phyloP scores from a whole-genome alignment of 1,139 yeast species.

The Zhuliangozyma blackwelliae region DNA sequence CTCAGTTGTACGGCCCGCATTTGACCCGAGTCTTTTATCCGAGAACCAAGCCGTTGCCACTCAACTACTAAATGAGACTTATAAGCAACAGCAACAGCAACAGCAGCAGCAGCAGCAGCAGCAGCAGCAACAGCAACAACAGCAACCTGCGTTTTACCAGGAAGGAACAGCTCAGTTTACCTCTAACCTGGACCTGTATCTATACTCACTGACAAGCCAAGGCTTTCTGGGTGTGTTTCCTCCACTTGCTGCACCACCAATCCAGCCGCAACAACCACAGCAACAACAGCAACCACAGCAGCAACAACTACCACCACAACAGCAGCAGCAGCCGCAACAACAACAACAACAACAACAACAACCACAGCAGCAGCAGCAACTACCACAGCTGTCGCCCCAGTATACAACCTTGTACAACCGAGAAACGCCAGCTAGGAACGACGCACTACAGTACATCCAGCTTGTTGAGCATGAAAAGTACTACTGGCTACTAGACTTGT shows the following conservation, averaged over 20 bases:
- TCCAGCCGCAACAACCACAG: conserved; percentile 1
- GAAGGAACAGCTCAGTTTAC: too few relatives aligned
- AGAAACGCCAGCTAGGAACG: conserved; percentile 1
- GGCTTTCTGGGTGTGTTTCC: too few relatives aligned
- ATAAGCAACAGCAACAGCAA: conserved; percentile 2
- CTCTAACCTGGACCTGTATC: conserved; percentile 1
- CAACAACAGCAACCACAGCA: conserved; percentile 4
- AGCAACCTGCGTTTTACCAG: background rate
- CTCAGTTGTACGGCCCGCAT: too few relatives aligned
- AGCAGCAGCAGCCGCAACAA: background rate
- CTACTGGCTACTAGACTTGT: conserved; percentile 38
- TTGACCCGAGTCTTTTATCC: too few relatives aligned
- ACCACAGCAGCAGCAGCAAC: background rate
- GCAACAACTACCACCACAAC: conserved; percentile 1
- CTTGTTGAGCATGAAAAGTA: conserved; percentile 31
- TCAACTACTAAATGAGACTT: background rate
- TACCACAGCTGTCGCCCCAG: background rate
- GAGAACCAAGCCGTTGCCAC: too few relatives aligned
- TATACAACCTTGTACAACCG: conserved; percentile 1
- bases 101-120: conserved; percentile 3
- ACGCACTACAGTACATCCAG: conserved; percentile 13
- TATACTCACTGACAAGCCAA: background rate
- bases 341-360: background rate
- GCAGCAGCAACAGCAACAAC: conserved; percentile 1
- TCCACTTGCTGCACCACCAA: background rate